Percentiles rank a stretch among this genome's conserved stretches.
Conservation (phyloP, 768 basidiomycete genomes). For the Amanita exitialis region DNA sequence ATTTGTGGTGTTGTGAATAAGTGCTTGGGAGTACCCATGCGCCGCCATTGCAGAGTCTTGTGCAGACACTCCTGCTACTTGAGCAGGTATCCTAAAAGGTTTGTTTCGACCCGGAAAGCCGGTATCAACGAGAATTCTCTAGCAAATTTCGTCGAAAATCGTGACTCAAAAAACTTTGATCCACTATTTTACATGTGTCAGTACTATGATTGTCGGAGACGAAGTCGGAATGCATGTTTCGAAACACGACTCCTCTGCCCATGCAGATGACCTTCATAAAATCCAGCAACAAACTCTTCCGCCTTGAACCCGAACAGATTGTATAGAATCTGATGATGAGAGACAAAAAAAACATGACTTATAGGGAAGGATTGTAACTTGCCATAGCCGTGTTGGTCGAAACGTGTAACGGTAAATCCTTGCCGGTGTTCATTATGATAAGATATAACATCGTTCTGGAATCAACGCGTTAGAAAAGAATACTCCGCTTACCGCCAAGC, state of each 20-base stretch:
- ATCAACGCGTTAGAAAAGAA: slow-evolving; percentile 4
- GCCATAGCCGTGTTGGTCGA: slow-evolving; percentile 79
- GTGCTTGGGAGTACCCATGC: too few species aligned
- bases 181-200: too few species aligned
- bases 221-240: slow-evolving; percentile 72
- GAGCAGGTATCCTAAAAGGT: too few species aligned
- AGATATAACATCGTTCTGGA: slow-evolving; percentile 69
- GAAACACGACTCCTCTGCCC: slow-evolving; percentile 60
- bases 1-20: too few species aligned
- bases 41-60: too few species aligned
- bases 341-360: neutral
- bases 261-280: slow-evolving; percentile 75
- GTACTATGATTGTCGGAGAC: slow-evolving; percentile 42
- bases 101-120: too few species aligned
- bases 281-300: slow-evolving; percentile 74
- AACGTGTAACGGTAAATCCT: slow-evolving; percentile 76
- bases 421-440: slow-evolving; percentile 58
- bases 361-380: slow-evolving; percentile 8
- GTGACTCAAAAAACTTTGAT: too few species aligned
- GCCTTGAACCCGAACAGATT: slow-evolving; percentile 86
- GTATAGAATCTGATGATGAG: slow-evolving; percentile 49
- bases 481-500: slow-evolving; percentile 5
- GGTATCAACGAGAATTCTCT: too few species aligned
- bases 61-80: too few species aligned
- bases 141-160: too few species aligned